These are phyloP conservation scores for Podaxis sp. DNA, from an alignment of 768 basidiomycete species.

Conservation along the genomic window DNA sequence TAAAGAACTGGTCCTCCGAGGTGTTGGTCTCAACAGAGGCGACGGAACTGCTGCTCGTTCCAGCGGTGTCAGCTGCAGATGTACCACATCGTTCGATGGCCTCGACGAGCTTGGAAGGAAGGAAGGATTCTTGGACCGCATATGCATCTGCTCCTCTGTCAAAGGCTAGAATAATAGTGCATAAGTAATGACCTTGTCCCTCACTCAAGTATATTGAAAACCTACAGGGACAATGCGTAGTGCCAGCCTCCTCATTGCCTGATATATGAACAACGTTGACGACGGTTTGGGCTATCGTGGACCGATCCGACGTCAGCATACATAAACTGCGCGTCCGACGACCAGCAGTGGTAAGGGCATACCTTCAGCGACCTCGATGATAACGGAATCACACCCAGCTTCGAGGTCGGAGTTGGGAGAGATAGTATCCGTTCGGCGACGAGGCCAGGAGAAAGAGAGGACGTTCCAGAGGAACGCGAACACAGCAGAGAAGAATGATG, in stretches of 20 bases:
- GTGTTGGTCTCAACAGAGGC: not conserved
- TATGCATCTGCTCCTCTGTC: not conserved
- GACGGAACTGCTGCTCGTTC: not conserved
- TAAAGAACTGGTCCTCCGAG: not conserved
- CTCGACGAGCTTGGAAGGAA: not conserved
- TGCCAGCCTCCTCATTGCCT: not conserved
- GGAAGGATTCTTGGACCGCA: not conserved
- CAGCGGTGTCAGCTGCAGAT: not conserved
- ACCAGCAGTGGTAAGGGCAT: not conserved
- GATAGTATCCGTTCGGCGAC: not conserved
- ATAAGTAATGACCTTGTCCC: not conserved
- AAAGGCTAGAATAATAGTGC: not conserved
- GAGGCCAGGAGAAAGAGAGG: not conserved
- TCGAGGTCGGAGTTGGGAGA: not conserved
- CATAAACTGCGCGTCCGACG: not conserved
- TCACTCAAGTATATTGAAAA: not conserved
- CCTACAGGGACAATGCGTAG: not conserved
- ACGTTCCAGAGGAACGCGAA: slow-evolving; percentile 2
- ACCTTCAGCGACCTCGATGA: not conserved
- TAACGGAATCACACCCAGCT: not conserved
- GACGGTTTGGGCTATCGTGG: not conserved
- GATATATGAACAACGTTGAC: not conserved
- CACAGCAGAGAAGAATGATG: not conserved
- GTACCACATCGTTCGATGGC: not conserved
- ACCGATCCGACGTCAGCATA: not conserved